Percentiles rank a stretch among this genome's conserved stretches.
Conservation (phyloP, 805 yeast genomes). For the Danielozyma ontarioensis region DNA sequence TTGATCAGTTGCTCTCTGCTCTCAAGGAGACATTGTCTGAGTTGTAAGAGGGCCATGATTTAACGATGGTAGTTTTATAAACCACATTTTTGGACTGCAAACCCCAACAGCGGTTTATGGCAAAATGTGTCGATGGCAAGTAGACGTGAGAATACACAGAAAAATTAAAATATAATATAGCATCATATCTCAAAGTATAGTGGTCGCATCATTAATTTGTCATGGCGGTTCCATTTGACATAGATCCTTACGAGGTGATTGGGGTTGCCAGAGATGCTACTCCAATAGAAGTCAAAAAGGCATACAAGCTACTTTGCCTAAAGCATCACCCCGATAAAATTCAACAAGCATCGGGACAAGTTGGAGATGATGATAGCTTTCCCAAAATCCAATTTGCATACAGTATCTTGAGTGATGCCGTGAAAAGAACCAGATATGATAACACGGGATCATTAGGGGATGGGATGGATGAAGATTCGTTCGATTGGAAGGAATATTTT, state of each 20-base stretch:
- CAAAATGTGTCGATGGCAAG: not conserved
- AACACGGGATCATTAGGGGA: slow-evolving; percentile 61
- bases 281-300: slow-evolving; percentile 57
- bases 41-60: slow-evolving; percentile 8
- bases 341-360: slow-evolving; percentile 9
- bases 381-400: slow-evolving; percentile 74
- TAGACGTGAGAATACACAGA: not conserved
- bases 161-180: no score
- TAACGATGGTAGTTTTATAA: no score
- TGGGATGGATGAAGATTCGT: slow-evolving; percentile 30
- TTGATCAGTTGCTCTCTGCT: slow-evolving; percentile 28
- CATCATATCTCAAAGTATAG: no score
- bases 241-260: slow-evolving; percentile 59
- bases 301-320: slow-evolving; percentile 21
- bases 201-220: no score
- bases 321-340: slow-evolving; percentile 25
- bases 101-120: no score
- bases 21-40: slow-evolving; percentile 22
- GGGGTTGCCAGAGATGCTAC: slow-evolving; percentile 36
- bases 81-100: no score
- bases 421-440: slow-evolving; percentile 56
- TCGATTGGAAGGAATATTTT: slow-evolving; percentile 59
- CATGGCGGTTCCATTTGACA: slow-evolving; percentile 48
- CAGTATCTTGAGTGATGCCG: slow-evolving; percentile 56
- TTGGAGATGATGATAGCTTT: slow-evolving; percentile 34